These are phyloP conservation scores for Hordeum vulgare DNA, from an alignment of 176 grass and related monocot species.

Conservation along the genomic window DNA sequence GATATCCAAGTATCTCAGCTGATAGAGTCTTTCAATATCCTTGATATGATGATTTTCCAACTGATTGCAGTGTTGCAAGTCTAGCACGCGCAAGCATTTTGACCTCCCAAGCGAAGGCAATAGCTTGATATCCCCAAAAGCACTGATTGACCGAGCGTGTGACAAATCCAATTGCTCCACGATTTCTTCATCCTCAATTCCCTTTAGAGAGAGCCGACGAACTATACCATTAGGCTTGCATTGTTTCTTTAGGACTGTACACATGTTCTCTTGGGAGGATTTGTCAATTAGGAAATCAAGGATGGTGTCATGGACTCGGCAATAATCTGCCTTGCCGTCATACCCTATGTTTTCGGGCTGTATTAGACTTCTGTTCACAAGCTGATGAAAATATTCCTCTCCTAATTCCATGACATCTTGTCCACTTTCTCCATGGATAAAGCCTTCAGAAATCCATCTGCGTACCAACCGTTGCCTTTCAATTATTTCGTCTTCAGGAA, in stretches of 20 bases:
- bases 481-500: slow-evolving; percentile 15
- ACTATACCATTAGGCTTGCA: not conserved
- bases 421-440: not conserved
- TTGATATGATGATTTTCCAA: not conserved
- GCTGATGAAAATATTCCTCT: slow-evolving; percentile 16
- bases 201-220: slow-evolving; percentile 12
- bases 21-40: slow-evolving; percentile 4
- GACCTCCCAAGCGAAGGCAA: not conserved
- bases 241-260: not conserved
- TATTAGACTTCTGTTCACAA: slow-evolving; percentile 26
- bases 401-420: not conserved
- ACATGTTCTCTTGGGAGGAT: slow-evolving; percentile 9
- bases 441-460: slow-evolving; percentile 37
- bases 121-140: not conserved
- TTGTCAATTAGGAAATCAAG: slow-evolving; percentile 17
- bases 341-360: not conserved
- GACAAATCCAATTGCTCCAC: not conserved
- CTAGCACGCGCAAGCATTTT: not conserved
- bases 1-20: slow-evolving; percentile 13
- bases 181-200: not conserved
- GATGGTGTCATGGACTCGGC: slow-evolving; percentile 29
- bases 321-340: not conserved
- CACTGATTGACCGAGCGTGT: not conserved
- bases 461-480: not conserved
- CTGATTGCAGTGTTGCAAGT: rapidly evolving